Evolutionary conservation across 169 alveolate genomes (phyloP).

Genomic region (Plasmodium gonderi): DNA sequence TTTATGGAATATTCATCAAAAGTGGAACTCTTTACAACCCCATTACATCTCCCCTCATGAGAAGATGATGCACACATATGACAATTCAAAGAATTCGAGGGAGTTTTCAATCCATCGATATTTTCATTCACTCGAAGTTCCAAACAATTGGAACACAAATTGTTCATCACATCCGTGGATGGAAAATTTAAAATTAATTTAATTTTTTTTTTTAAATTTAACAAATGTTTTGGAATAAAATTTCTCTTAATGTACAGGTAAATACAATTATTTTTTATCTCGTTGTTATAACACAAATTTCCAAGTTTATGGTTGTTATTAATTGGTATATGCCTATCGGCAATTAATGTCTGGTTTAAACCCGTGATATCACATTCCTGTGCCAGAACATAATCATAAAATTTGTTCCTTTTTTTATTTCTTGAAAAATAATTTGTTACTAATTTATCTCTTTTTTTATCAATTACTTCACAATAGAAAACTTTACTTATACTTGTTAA

Average conservation of each 20-base stretch:
- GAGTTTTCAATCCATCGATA: neutral
- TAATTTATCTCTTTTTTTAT: slow-evolving; percentile 40
- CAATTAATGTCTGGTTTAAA: neutral
- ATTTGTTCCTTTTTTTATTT: slow-evolving; percentile 6
- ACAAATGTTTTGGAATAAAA: slow-evolving; percentile 26
- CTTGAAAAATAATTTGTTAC: slow-evolving; percentile 4
- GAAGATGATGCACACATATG: too few relatives aligned
- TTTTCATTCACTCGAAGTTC: neutral
- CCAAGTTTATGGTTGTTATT: neutral
- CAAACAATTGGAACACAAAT: neutral
- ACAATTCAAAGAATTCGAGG: too few relatives aligned
- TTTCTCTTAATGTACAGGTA: slow-evolving; percentile 42
- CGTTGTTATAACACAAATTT: neutral
- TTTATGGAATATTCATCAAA: neutral
- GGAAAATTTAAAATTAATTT: slow-evolving; percentile 27
- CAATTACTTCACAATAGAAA: slow-evolving; percentile 43
- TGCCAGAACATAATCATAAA: slow-evolving; percentile 36
- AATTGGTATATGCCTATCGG: neutral
- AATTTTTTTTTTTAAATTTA: slow-evolving; percentile 37
- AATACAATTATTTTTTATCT: slow-evolving; percentile 6
- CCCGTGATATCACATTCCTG: slow-evolving; percentile 13
- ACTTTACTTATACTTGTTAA: slow-evolving; percentile 57
- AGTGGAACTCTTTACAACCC: too few relatives aligned
- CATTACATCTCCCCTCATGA: too few relatives aligned
- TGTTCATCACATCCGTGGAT: neutral